Evolutionary conservation across 169 alveolate genomes (phyloP).

Genomic region (Plasmodium reichenowi): DNA sequence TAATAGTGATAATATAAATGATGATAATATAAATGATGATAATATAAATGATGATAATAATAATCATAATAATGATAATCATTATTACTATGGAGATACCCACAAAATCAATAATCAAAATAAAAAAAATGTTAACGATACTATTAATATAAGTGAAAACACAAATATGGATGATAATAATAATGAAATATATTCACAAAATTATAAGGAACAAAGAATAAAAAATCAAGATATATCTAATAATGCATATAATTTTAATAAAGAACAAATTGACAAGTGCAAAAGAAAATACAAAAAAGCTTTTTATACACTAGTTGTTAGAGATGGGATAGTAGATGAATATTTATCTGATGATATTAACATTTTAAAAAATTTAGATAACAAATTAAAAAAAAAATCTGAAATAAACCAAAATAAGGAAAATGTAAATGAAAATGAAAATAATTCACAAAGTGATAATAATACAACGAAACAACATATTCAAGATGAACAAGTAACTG

Average conservation of each 20-base stretch:
- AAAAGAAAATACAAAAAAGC: constrained; percentile 25
- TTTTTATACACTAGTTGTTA: constrained; percentile 56
- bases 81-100: too few relatives aligned
- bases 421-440: not conserved
- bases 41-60: too few relatives aligned
- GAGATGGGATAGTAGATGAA: constrained; percentile 73
- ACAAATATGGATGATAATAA: not conserved
- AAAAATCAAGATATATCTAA: not conserved
- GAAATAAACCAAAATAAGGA: constrained; percentile 7
- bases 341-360: constrained; percentile 48
- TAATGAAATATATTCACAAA: not conserved
- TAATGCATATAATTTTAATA: not conserved
- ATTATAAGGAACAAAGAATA: not conserved
- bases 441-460: not conserved
- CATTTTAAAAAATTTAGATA: constrained; percentile 41
- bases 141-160: not conserved
- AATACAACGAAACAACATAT: too few relatives aligned
- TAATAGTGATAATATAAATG: too few relatives aligned
- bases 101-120: not conserved
- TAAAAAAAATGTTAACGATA: not conserved
- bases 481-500: constrained; percentile 7
- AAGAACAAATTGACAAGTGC: constrained; percentile 2
- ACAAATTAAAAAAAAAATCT: constrained; percentile 12
- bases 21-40: too few relatives aligned
- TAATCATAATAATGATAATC: too few relatives aligned